Evolutionary conservation across 2,329 filamentous ascomycete genomes (phyloP).

Genomic region (Talaromyces albobiverticillius): DNA sequence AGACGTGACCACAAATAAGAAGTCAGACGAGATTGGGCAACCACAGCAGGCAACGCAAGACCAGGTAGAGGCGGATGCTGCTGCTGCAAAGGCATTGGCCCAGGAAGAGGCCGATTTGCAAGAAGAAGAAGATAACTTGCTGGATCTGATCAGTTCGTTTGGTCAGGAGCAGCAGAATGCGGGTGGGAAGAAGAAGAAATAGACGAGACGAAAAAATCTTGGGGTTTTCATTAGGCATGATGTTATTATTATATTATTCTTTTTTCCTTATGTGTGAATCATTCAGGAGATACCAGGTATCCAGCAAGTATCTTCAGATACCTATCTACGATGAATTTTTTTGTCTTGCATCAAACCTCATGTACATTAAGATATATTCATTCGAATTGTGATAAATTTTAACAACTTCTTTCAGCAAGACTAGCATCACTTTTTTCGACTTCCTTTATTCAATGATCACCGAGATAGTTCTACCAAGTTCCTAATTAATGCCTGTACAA

Average conservation of each 20-base stretch:
- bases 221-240: too few species aligned
- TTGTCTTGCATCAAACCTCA: background rate
- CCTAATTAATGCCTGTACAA: too few species aligned
- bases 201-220: too few species aligned
- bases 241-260: background rate
- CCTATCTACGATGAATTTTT: background rate
- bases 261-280: background rate
- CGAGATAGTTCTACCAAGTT: too few species aligned
- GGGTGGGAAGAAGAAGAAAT: constrained; percentile 29
- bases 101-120: constrained; percentile 49
- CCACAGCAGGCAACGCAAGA: constrained; percentile 23
- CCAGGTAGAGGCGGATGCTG: constrained; percentile 40
- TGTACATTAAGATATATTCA: background rate
- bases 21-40: constrained; percentile 22
- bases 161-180: constrained; percentile 38
- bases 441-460: too few species aligned
- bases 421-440: too few species aligned
- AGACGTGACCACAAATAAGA: constrained; percentile 19
- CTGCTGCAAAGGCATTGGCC: constrained; percentile 27
- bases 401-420: too few species aligned
- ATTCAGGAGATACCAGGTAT: background rate
- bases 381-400: background rate
- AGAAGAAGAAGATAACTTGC: constrained; percentile 52
- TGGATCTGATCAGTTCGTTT: constrained; percentile 57
- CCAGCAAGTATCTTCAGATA: background rate